Percentiles rank a stretch among this genome's conserved stretches.
These are phyloP conservation scores for Leccinum truebloodii DNA, from an alignment of 768 basidiomycete genomes.

Conservation along the genomic window DNA sequence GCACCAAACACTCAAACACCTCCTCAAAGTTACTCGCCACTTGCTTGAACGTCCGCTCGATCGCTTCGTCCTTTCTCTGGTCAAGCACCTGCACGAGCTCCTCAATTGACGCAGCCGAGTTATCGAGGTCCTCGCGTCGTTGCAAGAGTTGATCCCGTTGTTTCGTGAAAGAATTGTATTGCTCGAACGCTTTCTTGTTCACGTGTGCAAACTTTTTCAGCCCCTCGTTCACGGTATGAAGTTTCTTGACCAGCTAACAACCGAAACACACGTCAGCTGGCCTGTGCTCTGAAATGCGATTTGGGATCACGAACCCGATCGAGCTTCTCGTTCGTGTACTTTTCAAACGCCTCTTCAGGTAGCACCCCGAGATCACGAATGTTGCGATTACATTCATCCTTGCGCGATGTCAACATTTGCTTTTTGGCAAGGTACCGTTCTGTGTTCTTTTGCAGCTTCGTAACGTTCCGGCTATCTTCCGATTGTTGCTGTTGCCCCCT, in stretches of 20 bases:
- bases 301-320: constrained; percentile 64
- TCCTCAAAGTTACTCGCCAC: constrained; percentile 97
- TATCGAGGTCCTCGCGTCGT: constrained; percentile 89
- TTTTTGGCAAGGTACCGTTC: constrained; percentile 93
- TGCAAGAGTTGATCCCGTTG: constrained; percentile 89
- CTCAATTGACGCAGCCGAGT: constrained; percentile 85
- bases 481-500: constrained; percentile 76
- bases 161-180: constrained; percentile 97
- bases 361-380: constrained; percentile 95
- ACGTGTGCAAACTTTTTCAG: constrained; percentile 97
- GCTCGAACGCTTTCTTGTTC: constrained; percentile 99
- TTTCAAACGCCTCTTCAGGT: constrained; percentile 96
- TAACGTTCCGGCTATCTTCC: constrained; percentile 84
- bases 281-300: not conserved
- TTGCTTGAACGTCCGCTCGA: constrained; percentile 97
- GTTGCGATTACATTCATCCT: constrained; percentile 93
- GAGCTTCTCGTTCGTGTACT: constrained; percentile 86
- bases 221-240: constrained; percentile 90
- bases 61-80: constrained; percentile 97
- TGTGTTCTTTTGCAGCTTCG: constrained; percentile 92
- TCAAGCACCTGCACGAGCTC: constrained; percentile 93
- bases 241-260: constrained; percentile 81
- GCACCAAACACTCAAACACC: constrained; percentile 95
- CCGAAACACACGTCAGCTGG: constrained; percentile 6
- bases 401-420: constrained; percentile 78